phyloP scores from a whole-genome alignment of 2,329 filamentous ascomycete species.

The Neonectria coccinea region DNA sequence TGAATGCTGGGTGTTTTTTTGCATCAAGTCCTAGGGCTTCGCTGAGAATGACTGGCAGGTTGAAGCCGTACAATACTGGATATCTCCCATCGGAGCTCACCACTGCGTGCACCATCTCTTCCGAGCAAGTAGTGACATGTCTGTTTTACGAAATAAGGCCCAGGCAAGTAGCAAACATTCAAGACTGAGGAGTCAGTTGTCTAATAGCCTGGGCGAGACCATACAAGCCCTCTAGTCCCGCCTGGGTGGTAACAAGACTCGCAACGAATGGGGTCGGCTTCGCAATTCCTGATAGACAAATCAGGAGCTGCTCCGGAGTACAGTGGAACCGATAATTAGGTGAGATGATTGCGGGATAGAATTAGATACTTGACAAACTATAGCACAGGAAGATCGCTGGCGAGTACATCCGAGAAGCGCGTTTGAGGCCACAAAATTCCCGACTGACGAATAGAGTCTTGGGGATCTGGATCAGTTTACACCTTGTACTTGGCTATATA shows the following conservation, averaged over 20 bases:
- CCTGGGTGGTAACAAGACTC: too few species aligned
- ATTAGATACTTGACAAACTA: slow-evolving; percentile 32
- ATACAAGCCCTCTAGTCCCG: slow-evolving; percentile 5
- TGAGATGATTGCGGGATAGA: slow-evolving; percentile 39
- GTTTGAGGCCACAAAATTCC: slow-evolving; percentile 45
- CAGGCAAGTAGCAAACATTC: slow-evolving; percentile 34
- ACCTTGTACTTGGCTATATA: background rate
- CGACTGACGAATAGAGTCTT: slow-evolving; percentile 40
- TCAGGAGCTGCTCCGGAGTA: slow-evolving; percentile 51
- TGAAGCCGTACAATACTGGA: slow-evolving; percentile 31
- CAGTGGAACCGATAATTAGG: slow-evolving; percentile 49
- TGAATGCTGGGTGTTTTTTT: slow-evolving; percentile 53
- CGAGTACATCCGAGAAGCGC: slow-evolving; percentile 45
- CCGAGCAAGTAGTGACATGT: slow-evolving; percentile 25
- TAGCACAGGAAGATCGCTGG: slow-evolving; percentile 47
- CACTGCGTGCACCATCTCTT: slow-evolving; percentile 4
- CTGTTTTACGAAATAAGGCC: slow-evolving; percentile 23
- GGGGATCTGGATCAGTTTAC: background rate
- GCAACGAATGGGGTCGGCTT: slow-evolving; percentile 57
- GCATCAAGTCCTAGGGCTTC: slow-evolving; percentile 57
- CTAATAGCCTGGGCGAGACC: slow-evolving; percentile 28
- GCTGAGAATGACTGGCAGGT: slow-evolving; percentile 32
- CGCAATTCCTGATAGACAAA: slow-evolving; percentile 53
- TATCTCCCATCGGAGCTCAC: slow-evolving; percentile 38
- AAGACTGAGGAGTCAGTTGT: slow-evolving; percentile 30